phyloP scores from a whole-genome alignment of 768 basidiomycete species.

The Mycena crocata region DNA sequence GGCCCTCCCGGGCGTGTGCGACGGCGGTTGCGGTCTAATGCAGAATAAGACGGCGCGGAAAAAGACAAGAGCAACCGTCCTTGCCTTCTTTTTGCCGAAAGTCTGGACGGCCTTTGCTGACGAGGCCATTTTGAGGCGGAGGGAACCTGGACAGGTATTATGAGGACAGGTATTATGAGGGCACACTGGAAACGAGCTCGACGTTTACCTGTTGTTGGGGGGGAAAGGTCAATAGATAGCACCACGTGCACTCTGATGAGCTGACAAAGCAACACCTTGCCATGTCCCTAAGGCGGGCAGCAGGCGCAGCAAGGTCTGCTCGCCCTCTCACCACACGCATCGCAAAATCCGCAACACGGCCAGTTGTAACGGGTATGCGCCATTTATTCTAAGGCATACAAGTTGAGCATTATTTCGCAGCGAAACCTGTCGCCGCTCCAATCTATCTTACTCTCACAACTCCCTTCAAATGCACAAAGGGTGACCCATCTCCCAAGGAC shows the following conservation, averaged over 20 bases:
- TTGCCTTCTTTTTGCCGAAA: conserved; percentile 99
- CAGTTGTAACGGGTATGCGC: conserved; percentile 18
- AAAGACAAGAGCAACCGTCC: conserved; percentile 36
- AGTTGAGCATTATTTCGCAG: conserved; percentile 46
- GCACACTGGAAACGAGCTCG: no score
- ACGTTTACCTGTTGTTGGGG: no score
- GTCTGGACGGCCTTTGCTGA: conserved; percentile 95
- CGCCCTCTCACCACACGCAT: not conserved
- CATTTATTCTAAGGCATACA: not conserved
- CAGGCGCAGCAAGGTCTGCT: conserved; percentile 1
- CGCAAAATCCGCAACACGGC: not conserved
- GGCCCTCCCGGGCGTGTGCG: conserved; percentile 95
- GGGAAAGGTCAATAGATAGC: no score
- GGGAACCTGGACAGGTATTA: conserved; percentile 41
- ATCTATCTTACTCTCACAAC: conserved; percentile 73
- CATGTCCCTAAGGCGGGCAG: conserved; percentile 22
- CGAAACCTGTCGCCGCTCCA: conserved; percentile 54
- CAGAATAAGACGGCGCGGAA: conserved; percentile 8
- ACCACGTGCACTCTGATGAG: conserved; percentile 1
- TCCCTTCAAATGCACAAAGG: conserved; percentile 59
- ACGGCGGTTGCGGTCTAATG: conserved; percentile 95
- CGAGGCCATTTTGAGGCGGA: conserved; percentile 73
- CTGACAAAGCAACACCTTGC: no score
- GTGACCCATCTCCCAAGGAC: conserved; percentile 53
- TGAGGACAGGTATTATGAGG: conserved; percentile 21